A percentile compares a stretch with the other conserved stretches of the same genome.
Evolutionary conservation across 139 green algal genomes (phyloP).

Genomic region (Tetradesmus lagerheimii): DNA sequence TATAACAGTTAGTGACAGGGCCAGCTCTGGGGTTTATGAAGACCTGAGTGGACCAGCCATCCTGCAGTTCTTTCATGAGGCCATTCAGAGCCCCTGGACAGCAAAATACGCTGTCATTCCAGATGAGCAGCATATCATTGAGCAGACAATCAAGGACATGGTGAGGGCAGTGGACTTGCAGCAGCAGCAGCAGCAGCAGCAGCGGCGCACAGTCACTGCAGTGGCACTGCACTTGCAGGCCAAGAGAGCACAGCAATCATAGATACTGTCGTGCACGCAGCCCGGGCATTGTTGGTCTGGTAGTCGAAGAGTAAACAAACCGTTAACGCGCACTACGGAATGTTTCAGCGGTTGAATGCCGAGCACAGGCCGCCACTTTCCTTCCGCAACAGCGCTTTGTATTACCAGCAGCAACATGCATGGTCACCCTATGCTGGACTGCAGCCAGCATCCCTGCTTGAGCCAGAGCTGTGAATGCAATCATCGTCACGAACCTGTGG

Average conservation of each 20-base stretch:
- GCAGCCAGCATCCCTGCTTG: not conserved
- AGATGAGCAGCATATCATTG: slow-evolving; percentile 86
- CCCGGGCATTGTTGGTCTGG: no score
- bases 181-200: not conserved
- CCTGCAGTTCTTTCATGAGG: slow-evolving; percentile 88
- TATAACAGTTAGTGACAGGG: slow-evolving; percentile 89
- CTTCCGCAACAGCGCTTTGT: no score
- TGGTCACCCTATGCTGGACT: not conserved
- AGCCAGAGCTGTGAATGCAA: not conserved
- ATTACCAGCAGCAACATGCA: no score
- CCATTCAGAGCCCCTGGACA: slow-evolving; percentile 82
- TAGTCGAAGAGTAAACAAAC: no score
- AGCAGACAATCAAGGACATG: slow-evolving; percentile 86
- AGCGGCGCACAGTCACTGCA: not conserved
- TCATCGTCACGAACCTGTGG: no score
- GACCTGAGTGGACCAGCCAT: slow-evolving; percentile 92
- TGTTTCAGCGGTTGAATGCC: no score
- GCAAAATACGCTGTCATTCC: slow-evolving; percentile 85
- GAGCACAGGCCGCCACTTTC: no score
- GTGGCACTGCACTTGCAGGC: not conserved
- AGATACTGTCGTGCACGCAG: no score
- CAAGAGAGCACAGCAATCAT: no score
- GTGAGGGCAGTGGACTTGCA: slow-evolving; percentile 51
- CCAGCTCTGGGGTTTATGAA: slow-evolving; percentile 84
- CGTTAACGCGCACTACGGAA: no score